Percentiles rank a stretch among this genome's conserved stretches.
Evolutionary conservation across 2,329 filamentous ascomycete genomes (phyloP).

Genomic region (Diaporthe sp.): DNA sequence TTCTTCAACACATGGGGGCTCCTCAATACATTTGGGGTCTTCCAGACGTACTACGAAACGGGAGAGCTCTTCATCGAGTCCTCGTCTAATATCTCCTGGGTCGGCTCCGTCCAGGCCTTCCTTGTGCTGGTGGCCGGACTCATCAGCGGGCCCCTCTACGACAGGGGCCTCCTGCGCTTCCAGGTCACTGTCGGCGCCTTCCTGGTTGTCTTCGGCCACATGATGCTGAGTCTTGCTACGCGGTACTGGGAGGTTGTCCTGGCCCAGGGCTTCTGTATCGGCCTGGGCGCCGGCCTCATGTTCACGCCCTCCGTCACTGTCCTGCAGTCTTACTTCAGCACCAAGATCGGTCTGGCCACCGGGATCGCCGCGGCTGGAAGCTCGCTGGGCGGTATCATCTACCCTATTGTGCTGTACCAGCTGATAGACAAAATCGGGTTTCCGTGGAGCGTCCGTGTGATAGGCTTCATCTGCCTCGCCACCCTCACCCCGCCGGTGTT

Average conservation of each 20-base stretch:
- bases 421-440: slow-evolving; percentile 48
- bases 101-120: slow-evolving; percentile 63
- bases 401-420: slow-evolving; percentile 48
- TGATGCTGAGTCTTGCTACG: slow-evolving; percentile 56
- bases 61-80: slow-evolving; percentile 51
- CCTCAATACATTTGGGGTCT: slow-evolving; percentile 64
- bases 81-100: slow-evolving; percentile 57
- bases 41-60: slow-evolving; percentile 67
- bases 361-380: slow-evolving; percentile 53
- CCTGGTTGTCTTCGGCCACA: slow-evolving; percentile 61
- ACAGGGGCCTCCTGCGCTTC: slow-evolving; percentile 60
- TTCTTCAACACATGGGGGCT: slow-evolving; percentile 70
- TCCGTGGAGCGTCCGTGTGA: slow-evolving; percentile 45
- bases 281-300: slow-evolving; percentile 58
- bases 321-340: slow-evolving; percentile 52
- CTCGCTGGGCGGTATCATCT: slow-evolving; percentile 52
- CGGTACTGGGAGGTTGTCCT: slow-evolving; percentile 62
- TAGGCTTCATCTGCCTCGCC: slow-evolving; percentile 49
- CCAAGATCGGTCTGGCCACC: slow-evolving; percentile 48
- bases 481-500: slow-evolving; percentile 45
- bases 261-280: slow-evolving; percentile 60
- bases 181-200: slow-evolving; percentile 58
- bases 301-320: slow-evolving; percentile 56
- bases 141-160: slow-evolving; percentile 61
- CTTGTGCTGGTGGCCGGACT: slow-evolving; percentile 59